Evolutionary conservation across 441 rosid species (phyloP).

Genomic region (Sinapis alba): DNA sequence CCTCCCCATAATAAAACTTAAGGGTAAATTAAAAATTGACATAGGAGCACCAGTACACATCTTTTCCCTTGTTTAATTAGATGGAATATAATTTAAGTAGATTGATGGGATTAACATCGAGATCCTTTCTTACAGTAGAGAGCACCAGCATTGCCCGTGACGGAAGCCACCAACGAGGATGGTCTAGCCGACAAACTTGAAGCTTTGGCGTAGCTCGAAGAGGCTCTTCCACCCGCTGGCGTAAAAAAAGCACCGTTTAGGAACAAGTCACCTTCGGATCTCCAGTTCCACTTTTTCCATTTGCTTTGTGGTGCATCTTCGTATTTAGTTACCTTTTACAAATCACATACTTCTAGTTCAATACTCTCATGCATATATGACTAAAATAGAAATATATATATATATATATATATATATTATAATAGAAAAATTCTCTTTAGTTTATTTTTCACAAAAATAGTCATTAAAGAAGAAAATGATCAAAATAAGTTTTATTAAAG

Average conservation of each 20-base stretch:
- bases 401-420: too few species aligned
- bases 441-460: too few species aligned
- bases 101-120: slow-evolving; percentile 29
- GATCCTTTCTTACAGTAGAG: slow-evolving; percentile 42
- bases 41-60: slow-evolving; percentile 15
- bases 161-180: slow-evolving; percentile 46
- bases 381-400: neutral
- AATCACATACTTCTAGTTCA: neutral
- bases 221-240: slow-evolving; percentile 44
- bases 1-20: slow-evolving; percentile 30
- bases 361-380: neutral
- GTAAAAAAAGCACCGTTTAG: slow-evolving; percentile 54
- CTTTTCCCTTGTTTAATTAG: slow-evolving; percentile 22
- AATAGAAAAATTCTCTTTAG: too few species aligned
- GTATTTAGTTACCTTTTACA: slow-evolving; percentile 45
- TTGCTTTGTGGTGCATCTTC: slow-evolving; percentile 42
- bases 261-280: slow-evolving; percentile 52
- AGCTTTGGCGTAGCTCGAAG: slow-evolving; percentile 51
- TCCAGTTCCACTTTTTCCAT: slow-evolving; percentile 55
- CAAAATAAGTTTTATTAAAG: too few species aligned
- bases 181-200: slow-evolving; percentile 60
- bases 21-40: slow-evolving; percentile 27
- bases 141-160: slow-evolving; percentile 46
- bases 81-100: slow-evolving; percentile 8
- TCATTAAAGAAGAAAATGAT: too few species aligned